Evolutionary conservation across 306 rosid species (phyloP).

Genomic region (Medicago truncatula): DNA sequence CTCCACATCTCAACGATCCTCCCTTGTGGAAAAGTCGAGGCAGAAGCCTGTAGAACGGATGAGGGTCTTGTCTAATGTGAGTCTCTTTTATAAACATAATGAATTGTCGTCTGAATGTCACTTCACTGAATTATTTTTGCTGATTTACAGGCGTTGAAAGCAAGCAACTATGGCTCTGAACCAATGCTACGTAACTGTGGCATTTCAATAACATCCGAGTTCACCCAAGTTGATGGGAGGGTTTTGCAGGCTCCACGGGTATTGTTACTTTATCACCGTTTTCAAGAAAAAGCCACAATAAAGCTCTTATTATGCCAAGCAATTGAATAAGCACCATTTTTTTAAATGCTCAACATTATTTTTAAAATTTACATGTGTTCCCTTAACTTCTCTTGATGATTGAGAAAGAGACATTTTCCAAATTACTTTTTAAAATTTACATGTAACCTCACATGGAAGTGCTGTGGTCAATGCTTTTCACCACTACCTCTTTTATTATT

Average conservation of each 20-base stretch:
- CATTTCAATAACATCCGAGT: slow-evolving; percentile 51
- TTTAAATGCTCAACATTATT: no score
- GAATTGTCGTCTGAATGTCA: neutral
- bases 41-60: slow-evolving; percentile 93
- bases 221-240: slow-evolving; percentile 87
- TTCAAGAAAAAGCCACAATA: no score
- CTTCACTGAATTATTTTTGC: neutral
- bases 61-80: slow-evolving; percentile 69
- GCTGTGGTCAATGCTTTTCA: no score
- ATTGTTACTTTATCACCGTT: neutral
- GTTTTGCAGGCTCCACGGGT: slow-evolving; percentile 90
- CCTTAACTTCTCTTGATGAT: neutral
- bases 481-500: no score
- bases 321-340: neutral
- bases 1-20: slow-evolving; percentile 79
- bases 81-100: slow-evolving; percentile 25
- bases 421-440: no score
- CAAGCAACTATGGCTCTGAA: slow-evolving; percentile 71
- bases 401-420: neutral
- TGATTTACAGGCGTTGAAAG: slow-evolving; percentile 67
- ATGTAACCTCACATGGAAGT: no score
- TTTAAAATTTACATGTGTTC: neutral
- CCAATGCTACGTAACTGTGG: slow-evolving; percentile 81
- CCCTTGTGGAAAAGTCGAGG: slow-evolving; percentile 89
- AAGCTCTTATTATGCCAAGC: neutral